A percentile compares a stretch with the other conserved stretches of the same genome.
Evolutionary conservation across 2,329 filamentous ascomycete species (phyloP).

Genomic region (Cercospora sesami): DNA sequence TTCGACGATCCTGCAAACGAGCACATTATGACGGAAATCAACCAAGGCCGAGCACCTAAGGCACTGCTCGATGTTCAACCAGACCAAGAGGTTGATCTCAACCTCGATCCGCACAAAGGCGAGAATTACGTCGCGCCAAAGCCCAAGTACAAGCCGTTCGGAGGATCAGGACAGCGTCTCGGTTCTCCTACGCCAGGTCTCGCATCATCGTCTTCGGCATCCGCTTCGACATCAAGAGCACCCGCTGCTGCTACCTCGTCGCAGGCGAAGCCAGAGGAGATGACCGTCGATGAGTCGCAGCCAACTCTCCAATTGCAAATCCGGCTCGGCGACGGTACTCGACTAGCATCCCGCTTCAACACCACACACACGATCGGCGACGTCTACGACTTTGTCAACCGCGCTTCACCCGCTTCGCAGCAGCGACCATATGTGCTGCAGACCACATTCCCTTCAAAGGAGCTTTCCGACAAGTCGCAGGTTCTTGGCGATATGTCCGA

Average conservation of each 20-base stretch:
- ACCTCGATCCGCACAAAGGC: conserved; percentile 70
- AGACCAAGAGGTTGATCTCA: conserved; percentile 75
- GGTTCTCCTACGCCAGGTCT: conserved; percentile 73
- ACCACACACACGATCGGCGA: conserved; percentile 74
- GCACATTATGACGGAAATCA: conserved; percentile 71
- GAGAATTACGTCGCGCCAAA: conserved; percentile 73
- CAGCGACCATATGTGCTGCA: conserved; percentile 70
- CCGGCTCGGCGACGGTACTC: conserved; percentile 73
- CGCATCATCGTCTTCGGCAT: conserved; percentile 36
- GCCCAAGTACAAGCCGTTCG: conserved; percentile 74
- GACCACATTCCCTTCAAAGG: conserved; percentile 81
- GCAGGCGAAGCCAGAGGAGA: conserved; percentile 42
- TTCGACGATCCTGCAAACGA: conserved; percentile 78
- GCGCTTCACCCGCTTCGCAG: conserved; percentile 60
- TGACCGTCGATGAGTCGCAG: conserved; percentile 62
- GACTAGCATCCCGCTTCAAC: conserved; percentile 79
- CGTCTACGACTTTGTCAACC: conserved; percentile 71
- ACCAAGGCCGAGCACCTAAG: conserved; percentile 71
- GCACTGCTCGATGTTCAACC: conserved; percentile 74
- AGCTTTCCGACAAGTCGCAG: conserved; percentile 66
- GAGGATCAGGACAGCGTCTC: conserved; percentile 69
- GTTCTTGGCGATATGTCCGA: conserved; percentile 51
- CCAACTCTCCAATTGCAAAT: conserved; percentile 72
- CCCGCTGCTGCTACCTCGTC: conserved; percentile 42
- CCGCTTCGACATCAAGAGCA: conserved; percentile 35